Conservation (phyloP, 2,329 filamentous ascomycete species). For the Trichoderma lentiforme region DNA sequence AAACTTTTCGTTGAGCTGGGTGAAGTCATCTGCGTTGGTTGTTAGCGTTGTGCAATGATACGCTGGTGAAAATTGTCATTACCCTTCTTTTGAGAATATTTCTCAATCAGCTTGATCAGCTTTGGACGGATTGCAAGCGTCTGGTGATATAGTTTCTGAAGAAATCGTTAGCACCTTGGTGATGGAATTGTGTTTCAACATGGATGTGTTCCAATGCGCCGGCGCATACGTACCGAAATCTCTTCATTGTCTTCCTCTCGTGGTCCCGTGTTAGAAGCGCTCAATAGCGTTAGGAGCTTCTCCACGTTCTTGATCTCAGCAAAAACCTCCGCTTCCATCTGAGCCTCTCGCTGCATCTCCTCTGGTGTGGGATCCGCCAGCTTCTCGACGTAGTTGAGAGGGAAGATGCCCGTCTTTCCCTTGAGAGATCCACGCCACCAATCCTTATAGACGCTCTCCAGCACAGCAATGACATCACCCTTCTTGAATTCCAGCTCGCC, state of each 20-base stretch:
- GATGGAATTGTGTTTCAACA: neutral
- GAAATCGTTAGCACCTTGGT: slow-evolving; percentile 27
- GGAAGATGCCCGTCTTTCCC: slow-evolving; percentile 96
- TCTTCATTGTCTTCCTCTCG: slow-evolving; percentile 94
- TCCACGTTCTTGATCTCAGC: slow-evolving; percentile 63
- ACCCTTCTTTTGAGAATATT: slow-evolving; percentile 99
- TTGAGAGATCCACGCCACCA: slow-evolving; percentile 98
- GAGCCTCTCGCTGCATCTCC: slow-evolving; percentile 89
- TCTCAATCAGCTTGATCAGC: slow-evolving; percentile 95
- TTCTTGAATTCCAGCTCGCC: slow-evolving; percentile 96
- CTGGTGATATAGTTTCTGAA: slow-evolving; percentile 77
- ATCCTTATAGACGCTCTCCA: slow-evolving; percentile 98
- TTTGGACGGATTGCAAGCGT: slow-evolving; percentile 93
- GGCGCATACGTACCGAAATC: slow-evolving; percentile 64
- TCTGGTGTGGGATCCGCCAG: slow-evolving; percentile 90
- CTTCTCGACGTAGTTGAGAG: slow-evolving; percentile 98
- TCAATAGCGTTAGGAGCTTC: slow-evolving; percentile 80
- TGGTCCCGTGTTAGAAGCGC: slow-evolving; percentile 75
- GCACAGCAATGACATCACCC: slow-evolving; percentile 92
- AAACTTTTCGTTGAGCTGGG: slow-evolving; percentile 97
- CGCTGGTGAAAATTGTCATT: slow-evolving; percentile 20
- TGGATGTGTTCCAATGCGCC: neutral
- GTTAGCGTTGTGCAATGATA: neutral
- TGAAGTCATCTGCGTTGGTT: slow-evolving; percentile 76
- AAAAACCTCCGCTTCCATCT: slow-evolving; percentile 79